A percentile compares a stretch with the other conserved stretches of the same genome.
Conservation (phyloP, 805 yeast species). For the Ogataea sp. region DNA sequence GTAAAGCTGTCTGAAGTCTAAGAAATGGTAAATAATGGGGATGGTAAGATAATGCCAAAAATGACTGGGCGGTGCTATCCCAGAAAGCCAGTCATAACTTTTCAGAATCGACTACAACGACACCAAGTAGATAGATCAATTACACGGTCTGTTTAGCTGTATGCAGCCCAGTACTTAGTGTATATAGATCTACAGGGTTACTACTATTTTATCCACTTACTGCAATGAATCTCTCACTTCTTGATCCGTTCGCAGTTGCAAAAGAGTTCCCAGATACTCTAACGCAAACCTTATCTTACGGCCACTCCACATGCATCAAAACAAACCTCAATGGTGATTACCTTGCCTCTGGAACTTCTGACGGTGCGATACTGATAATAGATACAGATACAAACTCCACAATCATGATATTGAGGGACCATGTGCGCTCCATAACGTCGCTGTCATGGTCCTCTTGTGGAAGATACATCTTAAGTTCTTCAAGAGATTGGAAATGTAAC, state of each 20-base stretch:
- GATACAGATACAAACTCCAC: conserved; percentile 65
- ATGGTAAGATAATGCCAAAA: too few relatives aligned
- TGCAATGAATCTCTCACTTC: conserved; percentile 66
- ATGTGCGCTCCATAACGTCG: conserved; percentile 66
- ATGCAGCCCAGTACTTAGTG: too few relatives aligned
- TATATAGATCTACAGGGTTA: too few relatives aligned
- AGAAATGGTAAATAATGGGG: too few relatives aligned
- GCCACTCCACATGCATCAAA: conserved; percentile 59
- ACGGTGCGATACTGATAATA: conserved; percentile 66
- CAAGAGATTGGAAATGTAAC: conserved; percentile 76
- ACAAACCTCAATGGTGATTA: conserved; percentile 77
- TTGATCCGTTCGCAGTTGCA: conserved; percentile 87
- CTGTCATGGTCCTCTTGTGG: conserved; percentile 72
- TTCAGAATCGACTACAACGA: too few relatives aligned
- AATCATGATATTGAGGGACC: conserved; percentile 52
- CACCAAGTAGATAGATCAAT: too few relatives aligned
- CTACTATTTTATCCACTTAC: too few relatives aligned
- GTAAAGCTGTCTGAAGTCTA: too few relatives aligned
- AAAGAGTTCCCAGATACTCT: conserved; percentile 86
- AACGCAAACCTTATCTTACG: conserved; percentile 59
- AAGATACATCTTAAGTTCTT: conserved; percentile 55
- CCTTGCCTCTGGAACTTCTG: conserved; percentile 68
- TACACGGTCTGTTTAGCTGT: too few relatives aligned
- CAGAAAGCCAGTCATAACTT: too few relatives aligned
- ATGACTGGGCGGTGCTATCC: too few relatives aligned